Conservation (phyloP, 441 rosid species). For the Populus hybrid region DNA sequence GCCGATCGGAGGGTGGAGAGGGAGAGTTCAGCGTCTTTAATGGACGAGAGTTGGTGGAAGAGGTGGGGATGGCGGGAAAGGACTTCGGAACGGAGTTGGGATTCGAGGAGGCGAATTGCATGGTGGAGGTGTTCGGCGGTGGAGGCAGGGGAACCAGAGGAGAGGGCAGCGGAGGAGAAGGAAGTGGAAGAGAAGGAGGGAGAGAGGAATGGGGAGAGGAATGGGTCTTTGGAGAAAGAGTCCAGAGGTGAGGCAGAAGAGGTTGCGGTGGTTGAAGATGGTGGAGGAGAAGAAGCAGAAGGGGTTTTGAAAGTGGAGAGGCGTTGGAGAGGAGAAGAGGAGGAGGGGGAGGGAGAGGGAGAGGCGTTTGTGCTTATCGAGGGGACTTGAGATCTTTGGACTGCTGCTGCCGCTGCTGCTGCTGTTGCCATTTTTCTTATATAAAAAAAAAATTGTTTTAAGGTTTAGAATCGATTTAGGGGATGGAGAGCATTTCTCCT, state of each 20-base stretch:
- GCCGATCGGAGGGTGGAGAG: slow-evolving; percentile 85
- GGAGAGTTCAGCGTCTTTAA: slow-evolving; percentile 77
- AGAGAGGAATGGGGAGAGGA: slow-evolving; percentile 83
- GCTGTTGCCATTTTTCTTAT: slow-evolving; percentile 31
- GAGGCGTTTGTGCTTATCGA: slow-evolving; percentile 3
- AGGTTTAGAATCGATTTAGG: neutral
- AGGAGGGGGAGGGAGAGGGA: neutral
- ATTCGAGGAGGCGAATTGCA: slow-evolving; percentile 85
- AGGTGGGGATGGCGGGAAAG: slow-evolving; percentile 83
- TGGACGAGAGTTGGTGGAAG: slow-evolving; percentile 84
- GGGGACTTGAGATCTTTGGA: slow-evolving; percentile 44
- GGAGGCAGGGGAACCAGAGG: slow-evolving; percentile 97
- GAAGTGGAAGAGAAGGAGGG: slow-evolving; percentile 82
- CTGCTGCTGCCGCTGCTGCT: slow-evolving; percentile 25
- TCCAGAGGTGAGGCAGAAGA: slow-evolving; percentile 54
- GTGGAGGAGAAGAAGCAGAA: slow-evolving; percentile 62
- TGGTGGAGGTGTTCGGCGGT: slow-evolving; percentile 94
- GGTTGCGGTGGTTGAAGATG: slow-evolving; percentile 26
- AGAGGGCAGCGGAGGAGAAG: slow-evolving; percentile 91
- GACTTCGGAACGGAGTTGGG: slow-evolving; percentile 87
- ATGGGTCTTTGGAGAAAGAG: slow-evolving; percentile 63
- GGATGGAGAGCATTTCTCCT: neutral
- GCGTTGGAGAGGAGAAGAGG: neutral
- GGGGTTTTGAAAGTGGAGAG: slow-evolving; percentile 8
- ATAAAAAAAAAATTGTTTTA: neutral